A percentile compares a stretch with the other conserved stretches of the same genome.
These are phyloP conservation scores for Plantago coronopus DNA, from an alignment of 305 asterid species.

Conservation along the genomic window DNA sequence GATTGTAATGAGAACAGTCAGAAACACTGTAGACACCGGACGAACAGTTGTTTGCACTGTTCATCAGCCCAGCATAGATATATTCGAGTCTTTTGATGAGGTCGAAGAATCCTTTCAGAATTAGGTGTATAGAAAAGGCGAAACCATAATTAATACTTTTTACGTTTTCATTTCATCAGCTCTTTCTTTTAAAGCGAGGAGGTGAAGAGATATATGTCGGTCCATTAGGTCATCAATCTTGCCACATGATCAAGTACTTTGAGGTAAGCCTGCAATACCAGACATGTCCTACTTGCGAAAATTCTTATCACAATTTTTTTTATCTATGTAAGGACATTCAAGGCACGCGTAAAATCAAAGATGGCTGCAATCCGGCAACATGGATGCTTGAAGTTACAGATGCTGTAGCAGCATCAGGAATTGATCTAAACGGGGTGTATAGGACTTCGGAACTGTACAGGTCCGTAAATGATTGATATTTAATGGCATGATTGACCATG, in stretches of 20 bases:
- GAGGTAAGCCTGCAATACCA: conserved; percentile 24
- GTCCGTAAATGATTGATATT: conserved; percentile 23
- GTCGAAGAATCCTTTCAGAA: conserved; percentile 8
- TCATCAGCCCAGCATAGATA: conserved; percentile 46
- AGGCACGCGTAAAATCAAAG: conserved; percentile 43
- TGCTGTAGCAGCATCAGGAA: conserved; percentile 35
- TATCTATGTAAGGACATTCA: conserved; percentile 35
- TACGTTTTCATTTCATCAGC: conserved; percentile 20
- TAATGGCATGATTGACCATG: no score
- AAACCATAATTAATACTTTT: no score
- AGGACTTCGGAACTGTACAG: conserved; percentile 45
- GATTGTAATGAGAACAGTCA: no score
- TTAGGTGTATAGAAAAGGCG: no score
- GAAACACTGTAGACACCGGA: no score
- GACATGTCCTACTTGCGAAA: not conserved
- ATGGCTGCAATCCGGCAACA: conserved; percentile 52
- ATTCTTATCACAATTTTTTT: not conserved
- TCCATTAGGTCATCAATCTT: conserved; percentile 50
- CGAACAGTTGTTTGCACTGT: no score
- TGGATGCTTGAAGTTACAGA: conserved; percentile 71
- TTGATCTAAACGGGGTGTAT: conserved; percentile 44
- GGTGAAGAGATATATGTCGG: conserved; percentile 68
- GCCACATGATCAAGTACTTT: conserved; percentile 43
- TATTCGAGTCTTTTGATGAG: conserved; percentile 45
- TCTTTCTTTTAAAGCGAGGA: conserved; percentile 50